Base-by-base conservation (phyloP, 805 yeast species). In the Candida awuae region DNA sequence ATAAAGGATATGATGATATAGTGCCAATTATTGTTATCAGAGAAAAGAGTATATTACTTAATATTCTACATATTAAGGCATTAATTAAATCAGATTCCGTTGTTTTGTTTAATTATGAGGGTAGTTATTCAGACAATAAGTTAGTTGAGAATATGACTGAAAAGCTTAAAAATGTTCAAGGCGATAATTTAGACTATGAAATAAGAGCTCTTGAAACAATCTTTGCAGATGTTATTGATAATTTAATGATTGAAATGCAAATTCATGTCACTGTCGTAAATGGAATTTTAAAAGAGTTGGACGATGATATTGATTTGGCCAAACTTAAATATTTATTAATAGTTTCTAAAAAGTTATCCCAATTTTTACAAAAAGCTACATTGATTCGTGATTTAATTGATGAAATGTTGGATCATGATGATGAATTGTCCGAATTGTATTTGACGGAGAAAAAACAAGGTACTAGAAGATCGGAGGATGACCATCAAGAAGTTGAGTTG, bases 201-300 rank as follows among this genome's bases (percentile, higher is more conserved):
- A 79, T 88, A 53, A 66, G 94, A 34, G 98, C 97, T 0, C 56
- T 92, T 29, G 98, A 92, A 53, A 78, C 94, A 0, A 82, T 92
- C 8, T 71, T 92, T 46, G 77, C 85, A 22, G 80, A 84, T 37
- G 94, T 85, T 2, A 71, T 86, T 28, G 70, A 83, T 1, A 83
- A 86, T 44, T 63, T 92, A 35, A 80, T 80, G 34, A 79, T 88
- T 1, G 98, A 92, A 55, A 77, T 88, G 83, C 81, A 80, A 49
- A 86, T 84, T 6, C 92, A 85, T 48, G 73, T 77, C 7, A 81
- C 83, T 0, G 81, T 84, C 6, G 77, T 90, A 12, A 74, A 74
- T 33, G 83, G 84, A 6, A 75, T 88, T 8, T 63, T 92, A 32
- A 64, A 67, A 25, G 94, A 87, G 36, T 65, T 92, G 32, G 99